Evolutionary conservation across 495 filamentous ascomycete species (phyloP).

Genomic region (Echria macrotheca): DNA sequence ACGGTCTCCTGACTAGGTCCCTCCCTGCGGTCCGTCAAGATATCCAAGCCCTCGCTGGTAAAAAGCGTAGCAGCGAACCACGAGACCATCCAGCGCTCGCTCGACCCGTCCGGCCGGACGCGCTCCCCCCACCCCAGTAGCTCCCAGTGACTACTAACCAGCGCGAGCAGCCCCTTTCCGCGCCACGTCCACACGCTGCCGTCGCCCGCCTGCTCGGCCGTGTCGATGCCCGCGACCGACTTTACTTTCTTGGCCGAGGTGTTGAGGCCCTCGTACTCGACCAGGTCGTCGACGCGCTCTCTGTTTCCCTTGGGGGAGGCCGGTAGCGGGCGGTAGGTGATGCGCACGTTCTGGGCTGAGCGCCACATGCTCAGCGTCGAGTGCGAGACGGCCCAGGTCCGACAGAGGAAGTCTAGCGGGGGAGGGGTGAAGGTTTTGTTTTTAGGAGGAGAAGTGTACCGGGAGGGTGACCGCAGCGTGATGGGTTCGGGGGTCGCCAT

Average conservation of each 20-base stretch:
- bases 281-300: conserved; percentile 57
- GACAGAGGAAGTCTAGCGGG: conserved; percentile 52
- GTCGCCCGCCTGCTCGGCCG: conserved; percentile 35
- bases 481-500: conserved; percentile 14
- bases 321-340: conserved; percentile 57
- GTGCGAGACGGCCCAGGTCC: conserved; percentile 72
- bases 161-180: conserved; percentile 60
- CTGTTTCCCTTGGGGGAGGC: conserved; percentile 18
- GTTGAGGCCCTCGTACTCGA: conserved; percentile 53
- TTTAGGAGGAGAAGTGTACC: conserved; percentile 27
- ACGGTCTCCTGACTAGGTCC: conserved; percentile 46
- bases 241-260: conserved; percentile 46
- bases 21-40: conserved; percentile 55
- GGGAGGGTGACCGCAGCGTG: conserved; percentile 41
- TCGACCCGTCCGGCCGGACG: conserved; percentile 21
- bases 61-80: conserved; percentile 72
- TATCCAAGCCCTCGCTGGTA: conserved; percentile 68
- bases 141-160: conserved; percentile 68
- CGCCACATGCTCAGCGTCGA: conserved; percentile 75
- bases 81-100: conserved; percentile 60
- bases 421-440: conserved; percentile 41
- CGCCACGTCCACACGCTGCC: conserved; percentile 61
- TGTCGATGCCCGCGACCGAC: conserved; percentile 59
- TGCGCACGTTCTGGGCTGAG: conserved; percentile 63
- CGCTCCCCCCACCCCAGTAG: conserved; percentile 61